Evolutionary conservation across 352 stramenopile genomes (phyloP), one percentile per base, ranked within the genome.

Genomic region (Phytophthora kernoviae): DNA sequence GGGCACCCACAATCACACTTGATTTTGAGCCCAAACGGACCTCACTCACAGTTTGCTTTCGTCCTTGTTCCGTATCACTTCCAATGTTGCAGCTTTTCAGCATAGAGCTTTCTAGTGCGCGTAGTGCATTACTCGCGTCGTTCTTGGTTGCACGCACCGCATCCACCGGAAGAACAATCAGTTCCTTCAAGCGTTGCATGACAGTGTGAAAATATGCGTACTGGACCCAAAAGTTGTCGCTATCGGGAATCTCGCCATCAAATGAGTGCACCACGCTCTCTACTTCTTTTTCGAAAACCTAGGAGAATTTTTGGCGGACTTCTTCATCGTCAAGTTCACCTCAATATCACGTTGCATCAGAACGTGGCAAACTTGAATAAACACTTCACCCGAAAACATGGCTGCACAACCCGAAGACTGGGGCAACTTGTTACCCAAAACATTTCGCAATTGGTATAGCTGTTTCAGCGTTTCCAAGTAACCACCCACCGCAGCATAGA

Each of bases 341-440:
- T 63, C 62, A 9, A 45, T 20, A 40, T n/a, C 30, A 42, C 48
- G 24, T 14, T 58, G 49, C 34, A 77, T 54, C 14, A 86, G 49
- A 21, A 73, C 67, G 1, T 71, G 48, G 18, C 75, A 90, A 2
- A 89, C 71, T 20, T 66, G 62, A n/a, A 86, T 36, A 51, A 90
- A 90, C 21, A 89, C 68, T 54, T 90, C 82, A 6, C 77, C 64
- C 8, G 80, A 91, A 44, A 90, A 91, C 37, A 86, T 67, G 14
- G 69, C 84, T 26, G 59, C 52, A 51, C 80, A 91, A 21, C 67
- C 71, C 3, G 49, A 54, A n/a, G 63, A 73, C 18, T 47, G 42
- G 15, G 73, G 66, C 17, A 65, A 18, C 26, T 70, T 79, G 43
- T 79, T 82, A 15, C 83, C 81, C 26, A 90, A 41, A 15, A 87